phyloP scores from a whole-genome alignment of 1,139 yeast genomes.

The Candida pseudoviswanathii region DNA sequence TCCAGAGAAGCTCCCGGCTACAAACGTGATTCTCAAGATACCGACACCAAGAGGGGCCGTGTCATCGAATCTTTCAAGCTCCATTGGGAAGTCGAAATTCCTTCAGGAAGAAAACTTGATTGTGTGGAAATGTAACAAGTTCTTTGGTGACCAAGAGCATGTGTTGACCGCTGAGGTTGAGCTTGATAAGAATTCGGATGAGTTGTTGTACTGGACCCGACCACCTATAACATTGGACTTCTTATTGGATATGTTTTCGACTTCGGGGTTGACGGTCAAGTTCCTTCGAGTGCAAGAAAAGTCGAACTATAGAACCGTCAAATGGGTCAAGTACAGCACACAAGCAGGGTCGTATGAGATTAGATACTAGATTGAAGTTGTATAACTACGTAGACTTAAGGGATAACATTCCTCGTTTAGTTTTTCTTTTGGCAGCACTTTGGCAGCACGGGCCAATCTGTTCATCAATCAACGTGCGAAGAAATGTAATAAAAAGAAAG shows the following conservation, averaged over 20 bases:
- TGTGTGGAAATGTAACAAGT: slow-evolving; percentile 70
- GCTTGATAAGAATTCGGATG: slow-evolving; percentile 19
- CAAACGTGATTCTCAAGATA: slow-evolving; percentile 62
- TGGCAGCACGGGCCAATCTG: background rate
- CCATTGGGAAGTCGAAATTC: slow-evolving; percentile 71
- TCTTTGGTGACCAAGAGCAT: slow-evolving; percentile 68
- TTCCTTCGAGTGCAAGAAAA: slow-evolving; percentile 71
- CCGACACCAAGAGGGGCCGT: slow-evolving; percentile 72
- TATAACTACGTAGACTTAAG: no score
- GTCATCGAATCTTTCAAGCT: slow-evolving; percentile 49
- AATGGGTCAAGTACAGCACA: slow-evolving; percentile 83
- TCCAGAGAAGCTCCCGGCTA: slow-evolving; percentile 63
- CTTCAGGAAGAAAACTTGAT: slow-evolving; percentile 66
- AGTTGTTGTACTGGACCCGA: slow-evolving; percentile 53
- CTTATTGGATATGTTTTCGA: slow-evolving; percentile 71
- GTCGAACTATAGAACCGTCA: slow-evolving; percentile 68
- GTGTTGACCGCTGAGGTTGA: slow-evolving; percentile 55
- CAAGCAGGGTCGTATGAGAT: slow-evolving; percentile 81
- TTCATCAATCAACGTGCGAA: slow-evolving; percentile 3
- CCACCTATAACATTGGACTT: slow-evolving; percentile 81
- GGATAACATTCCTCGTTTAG: no score
- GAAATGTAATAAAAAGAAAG: slow-evolving; percentile 5
- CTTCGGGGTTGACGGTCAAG: slow-evolving; percentile 76
- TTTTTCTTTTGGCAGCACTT: no score
- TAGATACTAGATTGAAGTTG: slow-evolving; percentile 43